Conservation (phyloP, 352 stramenopile species). For the Poterioochromonas sp. region DNA sequence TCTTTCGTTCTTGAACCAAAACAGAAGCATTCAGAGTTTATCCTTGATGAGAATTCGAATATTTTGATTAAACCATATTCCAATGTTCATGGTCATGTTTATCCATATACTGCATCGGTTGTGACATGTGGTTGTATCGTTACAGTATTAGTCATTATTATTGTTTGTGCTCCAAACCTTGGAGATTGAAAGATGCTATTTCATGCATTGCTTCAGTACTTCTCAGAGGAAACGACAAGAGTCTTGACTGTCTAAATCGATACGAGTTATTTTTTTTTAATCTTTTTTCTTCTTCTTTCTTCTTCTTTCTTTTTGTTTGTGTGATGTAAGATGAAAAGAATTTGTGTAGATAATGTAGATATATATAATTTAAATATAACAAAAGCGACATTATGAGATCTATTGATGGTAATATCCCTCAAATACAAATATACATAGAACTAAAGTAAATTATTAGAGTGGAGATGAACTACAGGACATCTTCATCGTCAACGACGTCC, state of each 20-base stretch:
- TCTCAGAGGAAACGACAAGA: no score
- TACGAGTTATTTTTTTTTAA: no score
- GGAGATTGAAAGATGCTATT: no score
- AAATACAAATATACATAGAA: neutral
- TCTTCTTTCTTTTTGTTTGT: no score
- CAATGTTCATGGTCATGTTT: neutral
- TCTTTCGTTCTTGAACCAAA: no score
- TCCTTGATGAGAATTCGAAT: neutral
- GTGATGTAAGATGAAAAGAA: neutral
- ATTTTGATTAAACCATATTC: neutral
- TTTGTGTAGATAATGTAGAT: neutral
- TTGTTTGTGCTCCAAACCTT: neutral
- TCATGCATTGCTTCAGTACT: no score
- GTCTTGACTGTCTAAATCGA: no score
- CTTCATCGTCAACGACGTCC: neutral
- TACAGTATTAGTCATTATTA: neutral
- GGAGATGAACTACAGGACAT: neutral
- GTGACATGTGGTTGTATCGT: neutral
- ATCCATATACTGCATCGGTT: neutral
- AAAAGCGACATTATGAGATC: neutral
- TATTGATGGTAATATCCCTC: neutral
- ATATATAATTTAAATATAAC: neutral
- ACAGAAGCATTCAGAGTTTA: no score
- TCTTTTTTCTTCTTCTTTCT: no score
- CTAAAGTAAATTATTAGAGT: neutral